Percentiles rank a stretch among this genome's conserved stretches.
These are phyloP conservation scores for Diplodia corticola DNA, from an alignment of 2,329 filamentous ascomycete species.

Conservation along the genomic window DNA sequence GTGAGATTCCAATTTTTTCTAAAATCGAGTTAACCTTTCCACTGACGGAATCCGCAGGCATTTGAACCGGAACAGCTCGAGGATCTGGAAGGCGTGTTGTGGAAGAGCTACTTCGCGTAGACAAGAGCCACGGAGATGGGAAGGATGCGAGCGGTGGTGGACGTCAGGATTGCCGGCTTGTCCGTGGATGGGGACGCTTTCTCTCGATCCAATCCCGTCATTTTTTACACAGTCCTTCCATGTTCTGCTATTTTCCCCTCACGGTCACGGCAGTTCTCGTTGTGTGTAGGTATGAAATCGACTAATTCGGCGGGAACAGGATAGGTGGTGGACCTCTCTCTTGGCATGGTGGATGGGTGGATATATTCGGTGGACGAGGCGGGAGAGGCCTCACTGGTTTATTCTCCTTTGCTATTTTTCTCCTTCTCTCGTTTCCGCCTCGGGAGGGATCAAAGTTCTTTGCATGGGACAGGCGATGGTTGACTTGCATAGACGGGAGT, in stretches of 20 bases:
- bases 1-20: constrained; percentile 52
- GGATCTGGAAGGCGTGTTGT: constrained; percentile 91
- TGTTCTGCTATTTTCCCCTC: no score
- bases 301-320: not conserved
- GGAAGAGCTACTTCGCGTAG: constrained; percentile 99
- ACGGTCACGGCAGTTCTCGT: no score
- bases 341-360: not conserved
- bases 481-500: not conserved
- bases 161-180: no score
- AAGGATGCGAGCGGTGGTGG: not conserved
- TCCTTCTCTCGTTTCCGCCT: not conserved
- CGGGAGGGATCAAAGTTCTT: not conserved
- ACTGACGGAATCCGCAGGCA: constrained; percentile 48
- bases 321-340: not conserved
- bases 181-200: no score
- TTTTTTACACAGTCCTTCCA: no score
- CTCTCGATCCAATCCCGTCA: no score
- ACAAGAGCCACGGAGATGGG: not conserved
- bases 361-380: not conserved
- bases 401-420: not conserved
- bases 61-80: constrained; percentile 93
- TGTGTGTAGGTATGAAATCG: no score
- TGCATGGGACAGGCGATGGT: not conserved
- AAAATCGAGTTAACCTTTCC: not conserved
- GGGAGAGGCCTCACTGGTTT: not conserved